Evolutionary conservation across 495 filamentous ascomycete species (phyloP).

Genomic region (Daldinia childiae): DNA sequence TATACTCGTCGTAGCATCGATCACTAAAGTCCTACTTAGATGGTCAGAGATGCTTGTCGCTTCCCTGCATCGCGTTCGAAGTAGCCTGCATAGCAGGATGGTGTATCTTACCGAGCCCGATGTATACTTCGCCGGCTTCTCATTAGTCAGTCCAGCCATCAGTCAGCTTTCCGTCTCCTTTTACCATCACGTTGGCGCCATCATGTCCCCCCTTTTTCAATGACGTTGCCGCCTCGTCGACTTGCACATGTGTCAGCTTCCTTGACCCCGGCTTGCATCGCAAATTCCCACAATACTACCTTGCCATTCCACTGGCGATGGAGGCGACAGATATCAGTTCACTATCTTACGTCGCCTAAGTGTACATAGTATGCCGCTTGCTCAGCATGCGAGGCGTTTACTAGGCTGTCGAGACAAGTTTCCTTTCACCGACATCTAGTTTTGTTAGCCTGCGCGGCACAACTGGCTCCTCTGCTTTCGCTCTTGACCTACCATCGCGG

Average conservation of each 20-base stretch:
- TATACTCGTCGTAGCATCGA: slow-evolving; percentile 19
- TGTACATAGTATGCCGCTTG: slow-evolving; percentile 1
- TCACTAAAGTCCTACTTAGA: slow-evolving; percentile 24
- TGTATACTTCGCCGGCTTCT: slow-evolving; percentile 28
- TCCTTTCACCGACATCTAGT: slow-evolving; percentile 20
- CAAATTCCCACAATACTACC: slow-evolving; percentile 37
- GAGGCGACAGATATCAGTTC: slow-evolving; percentile 25
- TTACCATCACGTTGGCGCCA: slow-evolving; percentile 24
- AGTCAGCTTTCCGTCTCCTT: slow-evolving; percentile 21
- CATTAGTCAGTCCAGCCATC: slow-evolving; percentile 12
- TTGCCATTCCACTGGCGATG: slow-evolving; percentile 25
- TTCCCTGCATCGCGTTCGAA: slow-evolving; percentile 35
- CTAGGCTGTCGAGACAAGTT: slow-evolving; percentile 6
- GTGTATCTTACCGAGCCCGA: slow-evolving; percentile 27
- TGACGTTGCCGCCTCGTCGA: slow-evolving; percentile 30
- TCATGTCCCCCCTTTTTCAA: slow-evolving; percentile 13
- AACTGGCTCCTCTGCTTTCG: slow-evolving; percentile 16
- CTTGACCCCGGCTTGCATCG: slow-evolving; percentile 30
- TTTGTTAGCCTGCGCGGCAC: slow-evolving; percentile 16
- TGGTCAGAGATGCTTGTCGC: slow-evolving; percentile 32
- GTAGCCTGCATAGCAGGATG: slow-evolving; percentile 30
- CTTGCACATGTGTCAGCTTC: slow-evolving; percentile 34
- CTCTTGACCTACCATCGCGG: slow-evolving; percentile 16
- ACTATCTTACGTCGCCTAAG: slow-evolving; percentile 33
- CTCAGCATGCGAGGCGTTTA: slow-evolving; percentile 7